Evolutionary conservation across 208 protist genomes (phyloP).

Genomic region (Leishmania tarentolae): DNA sequence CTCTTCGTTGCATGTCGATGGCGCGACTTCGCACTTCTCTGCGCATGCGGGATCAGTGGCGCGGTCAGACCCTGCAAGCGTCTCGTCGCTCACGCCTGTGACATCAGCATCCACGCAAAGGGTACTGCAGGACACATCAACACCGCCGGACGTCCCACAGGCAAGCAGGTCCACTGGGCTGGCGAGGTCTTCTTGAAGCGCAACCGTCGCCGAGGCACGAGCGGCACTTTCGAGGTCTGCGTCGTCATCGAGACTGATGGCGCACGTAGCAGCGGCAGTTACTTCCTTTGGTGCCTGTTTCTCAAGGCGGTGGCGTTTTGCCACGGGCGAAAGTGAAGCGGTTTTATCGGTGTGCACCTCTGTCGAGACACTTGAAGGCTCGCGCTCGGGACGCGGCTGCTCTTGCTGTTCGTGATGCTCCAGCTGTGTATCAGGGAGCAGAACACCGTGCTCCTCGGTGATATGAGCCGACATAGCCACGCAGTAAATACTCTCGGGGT

Average conservation of each 20-base stretch:
- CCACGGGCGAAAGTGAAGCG: background rate
- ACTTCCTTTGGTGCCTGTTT: background rate
- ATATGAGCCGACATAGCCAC: background rate
- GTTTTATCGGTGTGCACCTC: background rate
- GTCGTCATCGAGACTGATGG: no score
- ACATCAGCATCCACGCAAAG: conserved; percentile 2
- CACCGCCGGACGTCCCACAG: background rate
- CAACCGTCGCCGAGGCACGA: conserved; percentile 1
- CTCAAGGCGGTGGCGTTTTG: conserved; percentile 5
- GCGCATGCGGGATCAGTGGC: background rate
- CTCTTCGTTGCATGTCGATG: background rate
- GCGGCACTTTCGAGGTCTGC: background rate
- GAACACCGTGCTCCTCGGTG: background rate
- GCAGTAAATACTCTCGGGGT: background rate
- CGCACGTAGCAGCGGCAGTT: background rate
- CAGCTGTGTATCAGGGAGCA: background rate
- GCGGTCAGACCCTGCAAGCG: background rate
- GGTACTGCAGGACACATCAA: background rate
- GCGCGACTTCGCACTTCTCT: background rate
- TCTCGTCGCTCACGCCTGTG: conserved; percentile 11
- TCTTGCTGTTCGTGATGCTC: background rate
- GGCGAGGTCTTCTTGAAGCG: background rate
- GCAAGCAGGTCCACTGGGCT: background rate
- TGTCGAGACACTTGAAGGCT: background rate
- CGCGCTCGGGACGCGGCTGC: background rate